Evolutionary conservation across 257 asterid genomes (phyloP), one percentile per base, ranked within the genome.

Genomic region (Buddleja alternifolia): DNA sequence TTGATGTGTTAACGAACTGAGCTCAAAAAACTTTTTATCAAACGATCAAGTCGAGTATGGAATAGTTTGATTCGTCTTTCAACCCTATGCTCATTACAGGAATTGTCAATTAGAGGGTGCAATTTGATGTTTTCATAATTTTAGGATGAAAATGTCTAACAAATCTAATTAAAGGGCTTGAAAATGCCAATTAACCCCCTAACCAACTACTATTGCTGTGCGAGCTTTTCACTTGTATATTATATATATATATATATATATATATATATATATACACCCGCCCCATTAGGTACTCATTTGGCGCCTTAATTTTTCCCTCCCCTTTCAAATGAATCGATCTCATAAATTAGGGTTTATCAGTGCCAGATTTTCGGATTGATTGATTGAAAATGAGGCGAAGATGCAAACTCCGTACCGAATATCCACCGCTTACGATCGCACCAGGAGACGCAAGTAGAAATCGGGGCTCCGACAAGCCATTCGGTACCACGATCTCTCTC

Each of bases 321-420:
- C 17, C 20, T 6, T 50, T 34, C 41, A 48, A 67, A 55, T 58
- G 74, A 34, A 63, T 36, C 41, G 12, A 21, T 55, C 53, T 34
- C 55, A 14, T 12, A n/a, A 47, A 46, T 65, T 72, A 54, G 83
- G 79, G 80, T 65, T 73, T 29, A 19, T 58, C 47, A 6, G 20
- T n/a, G 23, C 16, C 15, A 51, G 47, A 58, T 24, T 42, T 58
- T 63, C 69, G 52, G 44, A 60, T 46, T 25, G 17, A 20, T 54
- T 14, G 54, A 40, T 59, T 4, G 62, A 67, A 3, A 29, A 81
- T 75, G 80, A 66, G 10, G 32, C 68, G 83, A 67, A 78, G 73
- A 77, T 72, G 75, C 74, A 78, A 73, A 76, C 21, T 80, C 45
- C 69, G 53, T n/a, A 24, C 53, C 44, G 74, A 62, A 62, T 16